Evolutionary conservation across 352 stramenopile genomes (phyloP).

Genomic region (Pythium aquatile): DNA sequence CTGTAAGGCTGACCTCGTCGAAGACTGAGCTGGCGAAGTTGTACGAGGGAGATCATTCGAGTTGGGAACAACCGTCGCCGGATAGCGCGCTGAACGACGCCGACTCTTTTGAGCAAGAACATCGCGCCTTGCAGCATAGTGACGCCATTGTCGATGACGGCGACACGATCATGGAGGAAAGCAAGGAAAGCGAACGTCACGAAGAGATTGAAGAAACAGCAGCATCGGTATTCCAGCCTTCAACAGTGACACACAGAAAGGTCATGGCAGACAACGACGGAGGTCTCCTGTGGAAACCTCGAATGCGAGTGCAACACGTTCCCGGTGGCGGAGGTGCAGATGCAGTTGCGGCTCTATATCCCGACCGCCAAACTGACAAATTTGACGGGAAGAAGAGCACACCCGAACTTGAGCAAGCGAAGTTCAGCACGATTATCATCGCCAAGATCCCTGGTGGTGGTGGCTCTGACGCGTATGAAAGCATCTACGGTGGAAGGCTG

Average conservation of each 20-base stretch:
- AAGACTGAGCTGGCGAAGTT: constrained; percentile 35
- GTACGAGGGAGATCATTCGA: constrained; percentile 25
- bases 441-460: constrained; percentile 19
- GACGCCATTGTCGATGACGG: neutral
- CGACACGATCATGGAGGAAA: constrained; percentile 13
- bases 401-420: neutral
- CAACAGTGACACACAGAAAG: neutral
- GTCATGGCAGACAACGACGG: neutral
- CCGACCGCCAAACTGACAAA: neutral
- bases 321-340: constrained; percentile 24
- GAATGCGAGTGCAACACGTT: constrained; percentile 16
- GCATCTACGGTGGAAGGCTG: constrained; percentile 12
- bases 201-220: neutral
- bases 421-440: neutral
- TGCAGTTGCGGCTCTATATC: neutral
- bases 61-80: neutral
- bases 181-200: neutral
- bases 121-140: neutral
- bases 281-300: constrained; percentile 21
- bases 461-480: constrained; percentile 20
- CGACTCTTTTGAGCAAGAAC: neutral
- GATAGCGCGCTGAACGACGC: neutral
- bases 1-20: constrained; percentile 38
- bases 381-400: neutral
- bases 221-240: neutral